Base-by-base conservation (phyloP, 192 early-diverging fungal genomes). In the Coemansia sp. region DNA sequence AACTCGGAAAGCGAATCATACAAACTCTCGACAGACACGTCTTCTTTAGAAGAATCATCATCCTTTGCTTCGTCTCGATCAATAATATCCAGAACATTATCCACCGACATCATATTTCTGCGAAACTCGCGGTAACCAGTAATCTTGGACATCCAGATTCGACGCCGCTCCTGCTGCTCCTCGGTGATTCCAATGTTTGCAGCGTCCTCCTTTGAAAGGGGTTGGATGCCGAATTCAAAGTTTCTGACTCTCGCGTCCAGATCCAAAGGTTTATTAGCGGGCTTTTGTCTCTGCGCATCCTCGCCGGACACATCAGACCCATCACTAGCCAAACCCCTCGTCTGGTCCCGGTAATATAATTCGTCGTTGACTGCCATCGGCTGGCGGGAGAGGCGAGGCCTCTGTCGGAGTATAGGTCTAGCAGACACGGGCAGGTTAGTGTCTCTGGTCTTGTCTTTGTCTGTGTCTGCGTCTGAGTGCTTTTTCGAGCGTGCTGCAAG, bases 71-170 rank as follows among this genome's bases (percentile, higher is more conserved):
- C 66, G n/a, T 44, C 56, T 23, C 39, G 32, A 32, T 76, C 68
- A 0, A 82, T 49, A 4, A 53, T 23, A 1, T 65, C 52, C 0
- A 82, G 50, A 16, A 82, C 56, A 38, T 63, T 56, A 18, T 82
- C 68, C 68, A 76, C 70, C 9, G 69, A 76, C 52, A 76, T 41
- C 32, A 82, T 56, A 23, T 66, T 68, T 2, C 56, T 43, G 21
- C 68, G 79, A 39, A 82, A 82, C 5, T 65, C 66, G 32, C 52
- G 58, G 60, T 82, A 82, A 9, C 79, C 79, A 10, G 71, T 62
- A n/a, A 76, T 72, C 54, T 74, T 73, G 23, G 64, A 65, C 68
- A 71, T 70, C 79, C 79, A 82, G 21, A 82, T 76, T 8, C 68
- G 74, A 0, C 71, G 70, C 6, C 74, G 70, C 57, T 74, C 64